Evolutionary conservation across 331 rosid species (phyloP).

Genomic region (Saraca asoca): DNA sequence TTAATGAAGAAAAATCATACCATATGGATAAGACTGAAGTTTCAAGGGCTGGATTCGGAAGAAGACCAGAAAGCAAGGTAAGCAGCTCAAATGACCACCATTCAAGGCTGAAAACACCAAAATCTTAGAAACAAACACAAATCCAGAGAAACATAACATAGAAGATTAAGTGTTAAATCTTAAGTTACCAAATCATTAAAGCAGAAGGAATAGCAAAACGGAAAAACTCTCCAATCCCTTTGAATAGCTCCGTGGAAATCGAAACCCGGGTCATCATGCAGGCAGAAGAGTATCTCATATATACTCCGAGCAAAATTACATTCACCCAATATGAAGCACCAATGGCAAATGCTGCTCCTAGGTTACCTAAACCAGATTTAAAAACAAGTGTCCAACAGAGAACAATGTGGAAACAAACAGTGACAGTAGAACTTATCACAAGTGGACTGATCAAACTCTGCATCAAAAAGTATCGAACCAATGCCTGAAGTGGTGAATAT

Average conservation of each 20-base stretch:
- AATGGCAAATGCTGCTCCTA: constrained; percentile 76
- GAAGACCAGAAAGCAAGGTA: constrained; percentile 53
- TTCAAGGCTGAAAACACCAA: constrained; percentile 55
- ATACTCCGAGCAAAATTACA: constrained; percentile 56
- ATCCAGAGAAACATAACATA: neutral
- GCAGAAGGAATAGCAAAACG: constrained; percentile 63
- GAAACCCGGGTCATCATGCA: constrained; percentile 61
- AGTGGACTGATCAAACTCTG: constrained; percentile 67
- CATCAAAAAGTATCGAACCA: constrained; percentile 60
- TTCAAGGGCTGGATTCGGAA: constrained; percentile 74
- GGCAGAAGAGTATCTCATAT: constrained; percentile 54
- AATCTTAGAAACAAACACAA: constrained; percentile 13
- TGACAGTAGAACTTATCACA: constrained; percentile 46
- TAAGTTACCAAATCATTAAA: constrained; percentile 63
- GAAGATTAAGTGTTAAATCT: neutral
- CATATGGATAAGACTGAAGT: constrained; percentile 58
- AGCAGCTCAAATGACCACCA: constrained; percentile 60
- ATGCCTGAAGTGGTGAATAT: constrained; percentile 56
- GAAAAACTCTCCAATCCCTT: constrained; percentile 54
- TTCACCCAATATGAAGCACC: constrained; percentile 74
- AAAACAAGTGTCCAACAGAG: constrained; percentile 64
- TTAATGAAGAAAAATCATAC: constrained; percentile 15
- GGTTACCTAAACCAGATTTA: constrained; percentile 45
- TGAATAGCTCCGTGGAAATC: constrained; percentile 52
- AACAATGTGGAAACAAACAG: constrained; percentile 57